phyloP scores from a whole-genome alignment of 805 yeast species.

The Ogataea naganishii region DNA sequence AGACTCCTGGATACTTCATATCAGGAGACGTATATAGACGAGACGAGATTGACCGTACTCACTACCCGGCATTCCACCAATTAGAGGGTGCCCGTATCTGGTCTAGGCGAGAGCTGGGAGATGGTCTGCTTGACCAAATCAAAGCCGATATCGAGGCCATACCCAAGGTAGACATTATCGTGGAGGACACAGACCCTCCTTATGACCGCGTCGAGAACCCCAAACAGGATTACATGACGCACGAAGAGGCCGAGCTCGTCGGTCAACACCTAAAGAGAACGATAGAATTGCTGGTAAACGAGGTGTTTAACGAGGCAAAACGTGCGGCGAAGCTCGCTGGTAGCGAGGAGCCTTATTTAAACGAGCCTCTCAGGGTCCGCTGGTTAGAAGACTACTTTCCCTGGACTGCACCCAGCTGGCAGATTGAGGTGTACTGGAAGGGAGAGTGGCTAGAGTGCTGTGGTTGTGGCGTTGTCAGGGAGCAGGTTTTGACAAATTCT shows the following conservation, averaged over 20 bases:
- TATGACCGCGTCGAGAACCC: slow-evolving; percentile 57
- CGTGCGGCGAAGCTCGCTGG: slow-evolving; percentile 55
- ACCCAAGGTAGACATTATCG: slow-evolving; percentile 61
- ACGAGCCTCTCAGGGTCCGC: slow-evolving; percentile 74
- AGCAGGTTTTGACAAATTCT: slow-evolving; percentile 66
- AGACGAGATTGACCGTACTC: slow-evolving; percentile 92
- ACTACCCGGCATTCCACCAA: slow-evolving; percentile 96
- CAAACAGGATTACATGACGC: slow-evolving; percentile 69
- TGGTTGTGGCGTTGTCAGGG: slow-evolving; percentile 88
- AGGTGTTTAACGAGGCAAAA: slow-evolving; percentile 69
- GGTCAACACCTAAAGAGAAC: slow-evolving; percentile 79
- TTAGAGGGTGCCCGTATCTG: slow-evolving; percentile 94
- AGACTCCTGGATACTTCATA: slow-evolving; percentile 82
- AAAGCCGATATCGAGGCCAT: slow-evolving; percentile 53
- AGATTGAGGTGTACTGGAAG: slow-evolving; percentile 98
- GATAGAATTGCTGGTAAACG: slow-evolving; percentile 71
- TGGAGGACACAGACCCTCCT: slow-evolving; percentile 63
- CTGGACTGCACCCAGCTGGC: slow-evolving; percentile 98
- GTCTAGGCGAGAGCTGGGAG: slow-evolving; percentile 39
- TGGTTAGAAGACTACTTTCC: slow-evolving; percentile 97
- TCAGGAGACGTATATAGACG: slow-evolving; percentile 94
- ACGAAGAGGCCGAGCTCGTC: slow-evolving; percentile 58
- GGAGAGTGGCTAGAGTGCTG: slow-evolving; percentile 97
- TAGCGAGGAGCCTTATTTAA: slow-evolving; percentile 47
- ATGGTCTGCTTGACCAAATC: slow-evolving; percentile 33